Evolutionary conservation across 1,139 yeast species (phyloP).

Genomic region (Geotrichum citri-aurantii): DNA sequence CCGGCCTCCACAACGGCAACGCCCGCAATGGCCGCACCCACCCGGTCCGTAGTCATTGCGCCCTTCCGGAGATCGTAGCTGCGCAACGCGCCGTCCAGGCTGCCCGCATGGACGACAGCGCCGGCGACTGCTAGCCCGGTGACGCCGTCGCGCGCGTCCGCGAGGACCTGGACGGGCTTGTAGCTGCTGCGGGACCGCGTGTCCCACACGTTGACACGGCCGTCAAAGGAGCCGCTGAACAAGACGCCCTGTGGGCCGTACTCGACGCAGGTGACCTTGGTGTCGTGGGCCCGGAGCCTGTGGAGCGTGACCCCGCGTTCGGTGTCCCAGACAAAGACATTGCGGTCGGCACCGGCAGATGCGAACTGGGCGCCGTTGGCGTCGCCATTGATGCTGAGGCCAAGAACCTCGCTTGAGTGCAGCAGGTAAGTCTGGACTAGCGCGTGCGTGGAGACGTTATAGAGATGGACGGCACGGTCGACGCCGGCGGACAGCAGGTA

Average conservation of each 20-base stretch:
- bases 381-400: conserved; percentile 31
- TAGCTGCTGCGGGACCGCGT: conserved; percentile 20
- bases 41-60: conserved; percentile 27
- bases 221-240: conserved; percentile 35
- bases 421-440: conserved; percentile 27
- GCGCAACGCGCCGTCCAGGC: conserved; percentile 35
- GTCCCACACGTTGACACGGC: conserved; percentile 38
- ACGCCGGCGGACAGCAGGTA: conserved; percentile 36
- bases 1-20: conserved; percentile 10
- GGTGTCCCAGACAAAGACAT: conserved; percentile 36
- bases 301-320: conserved; percentile 27
- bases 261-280: conserved; percentile 32
- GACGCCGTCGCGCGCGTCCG: conserved; percentile 36
- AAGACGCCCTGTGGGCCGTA: conserved; percentile 31
- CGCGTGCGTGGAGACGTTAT: conserved; percentile 30
- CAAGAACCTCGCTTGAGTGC: conserved; percentile 36
- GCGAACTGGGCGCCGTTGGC: conserved; percentile 30
- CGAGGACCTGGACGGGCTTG: conserved; percentile 34
- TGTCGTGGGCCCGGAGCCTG: conserved; percentile 33
- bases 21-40: conserved; percentile 23
- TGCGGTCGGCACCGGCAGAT: conserved; percentile 38
- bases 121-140: conserved; percentile 28
- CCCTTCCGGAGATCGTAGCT: conserved; percentile 35
- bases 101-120: conserved; percentile 33
- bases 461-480: conserved; percentile 31